These are phyloP conservation scores for Selaginella moellendorffii DNA, from an alignment of 75 land plant species.

Conservation along the genomic window DNA sequence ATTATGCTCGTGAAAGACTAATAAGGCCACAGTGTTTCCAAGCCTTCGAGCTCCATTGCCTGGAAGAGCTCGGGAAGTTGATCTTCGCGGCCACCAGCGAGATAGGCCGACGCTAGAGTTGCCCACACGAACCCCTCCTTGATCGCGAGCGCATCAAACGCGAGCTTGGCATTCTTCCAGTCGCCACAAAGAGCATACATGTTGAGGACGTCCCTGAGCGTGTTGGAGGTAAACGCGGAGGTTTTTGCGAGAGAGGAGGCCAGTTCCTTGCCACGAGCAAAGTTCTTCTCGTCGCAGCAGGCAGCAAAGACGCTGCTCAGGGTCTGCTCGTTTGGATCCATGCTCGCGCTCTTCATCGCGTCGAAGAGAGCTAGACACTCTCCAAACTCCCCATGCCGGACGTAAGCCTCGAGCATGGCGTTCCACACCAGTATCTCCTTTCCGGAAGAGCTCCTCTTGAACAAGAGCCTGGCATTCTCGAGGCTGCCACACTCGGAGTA, in stretches of 20 bases:
- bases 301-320: neutral
- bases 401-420: neutral
- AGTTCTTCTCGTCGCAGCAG: neutral
- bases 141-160: neutral
- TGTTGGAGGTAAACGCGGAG: neutral
- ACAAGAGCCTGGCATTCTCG: neutral
- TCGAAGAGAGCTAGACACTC: neutral
- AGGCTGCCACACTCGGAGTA: neutral
- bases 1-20: too few relatives aligned
- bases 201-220: neutral
- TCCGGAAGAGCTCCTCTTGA: neutral
- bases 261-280: neutral
- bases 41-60: neutral
- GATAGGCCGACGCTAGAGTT: neutral
- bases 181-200: neutral
- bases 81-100: neutral
- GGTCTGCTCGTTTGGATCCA: neutral
- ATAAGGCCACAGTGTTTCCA: too few relatives aligned
- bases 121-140: neutral
- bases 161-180: neutral
- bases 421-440: neutral
- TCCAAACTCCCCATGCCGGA: neutral
- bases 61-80: neutral
- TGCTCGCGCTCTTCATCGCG: neutral
- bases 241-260: neutral